Base-by-base conservation (phyloP, 371 early-diverging fungal genomes). In the Synchytrium microbalum region DNA sequence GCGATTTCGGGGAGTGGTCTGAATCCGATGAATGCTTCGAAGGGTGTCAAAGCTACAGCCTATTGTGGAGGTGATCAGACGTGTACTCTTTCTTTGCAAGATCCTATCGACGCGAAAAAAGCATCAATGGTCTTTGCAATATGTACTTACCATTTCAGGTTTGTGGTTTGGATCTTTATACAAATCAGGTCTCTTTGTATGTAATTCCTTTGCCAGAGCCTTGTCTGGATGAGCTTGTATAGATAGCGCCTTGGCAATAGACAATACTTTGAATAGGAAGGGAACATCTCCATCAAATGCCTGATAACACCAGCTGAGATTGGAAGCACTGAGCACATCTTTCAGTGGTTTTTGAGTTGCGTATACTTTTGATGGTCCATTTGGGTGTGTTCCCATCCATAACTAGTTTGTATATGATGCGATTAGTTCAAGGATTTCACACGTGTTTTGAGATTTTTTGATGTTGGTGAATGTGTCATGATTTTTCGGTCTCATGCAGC, bases 151-250 rank as follows among this genome's bases (percentile, higher is more conserved):
- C 96, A 98, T 96, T 75, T 98, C 98, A 1, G 98, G 98, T 83
- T 98, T 93, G 69, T 92, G 92, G 76, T 93, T 92, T 13, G 78
- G 76, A 71, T 93, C 93, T 82, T 92, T 92, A 84, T 96, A 96
- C 32, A 87, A 67, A 26, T 86, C 69, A 16, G 97, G 96, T 32
- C 74, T 79, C 51, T 87, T 78, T 54, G 71, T 71, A 67, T 86
- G 87, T 28, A 98, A 80, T 33, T 75, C 72, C 56, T 83, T 74
- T 13, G 93, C 98, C 19, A 95, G 82, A 14, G 64, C 67, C 69
- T 93, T 95, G 74, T 95, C 94, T 14, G 98, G 98, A 69, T 98
- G 98, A 10, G 98, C 98, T 75, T 98, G 98, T 68, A 98, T 98
- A 16, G 94, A 93, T 32, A 98, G 85, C 1, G 96, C 96, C 71